Evolutionary conservation across 176 grass and related monocot species (phyloP).

Genomic region (Phoenix dactylifera): DNA sequence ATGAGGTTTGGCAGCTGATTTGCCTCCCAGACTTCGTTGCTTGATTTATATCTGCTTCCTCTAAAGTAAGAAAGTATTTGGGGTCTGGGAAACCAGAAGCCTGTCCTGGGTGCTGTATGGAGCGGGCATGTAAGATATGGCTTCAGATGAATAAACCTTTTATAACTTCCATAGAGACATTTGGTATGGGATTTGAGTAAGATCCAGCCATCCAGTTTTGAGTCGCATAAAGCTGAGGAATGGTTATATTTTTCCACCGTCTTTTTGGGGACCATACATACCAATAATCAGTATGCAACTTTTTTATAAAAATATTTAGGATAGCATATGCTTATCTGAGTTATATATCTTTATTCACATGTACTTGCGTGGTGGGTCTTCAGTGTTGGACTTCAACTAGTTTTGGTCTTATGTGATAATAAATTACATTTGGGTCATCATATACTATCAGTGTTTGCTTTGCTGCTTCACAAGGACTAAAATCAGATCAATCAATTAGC

Average conservation of each 20-base stretch:
- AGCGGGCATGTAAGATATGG: not conserved
- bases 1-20: constrained; percentile 78
- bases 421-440: no score
- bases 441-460: no score
- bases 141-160: not conserved
- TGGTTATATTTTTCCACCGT: constrained; percentile 12
- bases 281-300: constrained; percentile 8
- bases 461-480: no score
- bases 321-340: no score
- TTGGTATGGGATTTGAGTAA: constrained; percentile 1
- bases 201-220: not conserved
- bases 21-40: constrained; percentile 73
- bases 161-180: not conserved
- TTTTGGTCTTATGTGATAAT: not conserved
- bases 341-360: no score
- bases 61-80: no score
- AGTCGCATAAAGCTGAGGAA: not conserved
- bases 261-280: constrained; percentile 5
- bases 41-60: constrained; percentile 1
- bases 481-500: no score
- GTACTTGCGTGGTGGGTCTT: no score
- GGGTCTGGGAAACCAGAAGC: no score
- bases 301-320: constrained; percentile 1
- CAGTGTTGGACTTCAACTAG: not conserved
- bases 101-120: not conserved